A percentile compares a stretch with the other conserved stretches of the same genome.
Evolutionary conservation across 148 eudicot species (phyloP).

Genomic region (Tetragonia tetragonoides): DNA sequence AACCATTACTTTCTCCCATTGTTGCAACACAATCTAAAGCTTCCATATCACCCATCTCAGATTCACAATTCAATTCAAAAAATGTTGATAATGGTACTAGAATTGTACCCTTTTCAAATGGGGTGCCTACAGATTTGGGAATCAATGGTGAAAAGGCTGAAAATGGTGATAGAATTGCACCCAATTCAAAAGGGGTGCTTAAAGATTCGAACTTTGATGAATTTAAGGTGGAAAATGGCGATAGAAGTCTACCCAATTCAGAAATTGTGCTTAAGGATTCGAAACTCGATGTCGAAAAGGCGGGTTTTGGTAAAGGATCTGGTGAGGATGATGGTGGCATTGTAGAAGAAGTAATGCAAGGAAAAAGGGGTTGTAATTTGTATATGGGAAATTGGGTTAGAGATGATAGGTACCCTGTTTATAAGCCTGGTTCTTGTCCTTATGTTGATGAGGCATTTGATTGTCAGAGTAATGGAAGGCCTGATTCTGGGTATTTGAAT

Average conservation of each 20-base stretch:
- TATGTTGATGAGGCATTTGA: slow-evolving; percentile 87
- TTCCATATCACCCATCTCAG: no score
- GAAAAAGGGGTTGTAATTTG: slow-evolving; percentile 48
- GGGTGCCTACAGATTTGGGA: background rate
- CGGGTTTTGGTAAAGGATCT: slow-evolving; percentile 14
- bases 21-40: no score
- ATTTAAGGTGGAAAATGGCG: background rate
- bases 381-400: slow-evolving; percentile 78
- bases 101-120: background rate
- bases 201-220: background rate
- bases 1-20: no score
- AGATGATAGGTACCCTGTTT: slow-evolving; percentile 66
- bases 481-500: slow-evolving; percentile 62
- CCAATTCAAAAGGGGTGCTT: background rate
- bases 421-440: slow-evolving; percentile 75
- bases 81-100: background rate
- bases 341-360: slow-evolving; percentile 2
- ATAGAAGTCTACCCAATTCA: background rate
- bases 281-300: background rate
- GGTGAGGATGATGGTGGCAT: slow-evolving; percentile 6
- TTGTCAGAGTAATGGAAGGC: slow-evolving; percentile 84
- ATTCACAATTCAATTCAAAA: background rate
- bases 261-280: background rate
- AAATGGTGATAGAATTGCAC: background rate
- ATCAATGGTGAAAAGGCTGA: background rate